Evolutionary conservation across 345 rosid species (phyloP).

Genomic region (Salix brachista): DNA sequence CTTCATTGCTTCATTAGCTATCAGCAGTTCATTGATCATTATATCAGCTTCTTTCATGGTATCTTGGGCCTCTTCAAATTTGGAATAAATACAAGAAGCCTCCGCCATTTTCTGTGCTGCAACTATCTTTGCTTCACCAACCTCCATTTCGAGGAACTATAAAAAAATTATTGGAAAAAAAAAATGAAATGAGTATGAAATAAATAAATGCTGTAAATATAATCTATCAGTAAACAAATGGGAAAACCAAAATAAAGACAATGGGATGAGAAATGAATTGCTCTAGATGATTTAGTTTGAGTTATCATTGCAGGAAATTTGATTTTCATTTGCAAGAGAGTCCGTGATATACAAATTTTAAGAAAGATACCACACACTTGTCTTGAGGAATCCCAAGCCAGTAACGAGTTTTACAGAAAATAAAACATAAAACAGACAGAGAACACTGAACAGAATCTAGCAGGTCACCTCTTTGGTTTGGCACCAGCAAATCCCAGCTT

Average conservation of each 20-base stretch:
- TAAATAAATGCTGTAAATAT: background rate
- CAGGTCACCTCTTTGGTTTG: constrained; percentile 50
- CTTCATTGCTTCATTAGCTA: constrained; percentile 75
- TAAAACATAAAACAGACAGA: background rate
- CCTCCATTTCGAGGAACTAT: constrained; percentile 72
- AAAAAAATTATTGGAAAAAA: constrained; percentile 12
- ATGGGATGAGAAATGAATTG: background rate
- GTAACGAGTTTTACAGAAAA: background rate
- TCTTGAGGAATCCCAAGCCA: background rate
- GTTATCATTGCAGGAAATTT: background rate
- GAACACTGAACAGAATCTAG: background rate
- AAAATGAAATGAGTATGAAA: background rate
- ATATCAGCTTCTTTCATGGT: constrained; percentile 82
- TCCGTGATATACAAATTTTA: background rate
- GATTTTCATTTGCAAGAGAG: background rate
- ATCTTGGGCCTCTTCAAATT: constrained; percentile 88
- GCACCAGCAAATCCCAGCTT: constrained; percentile 39
- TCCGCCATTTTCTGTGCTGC: constrained; percentile 64
- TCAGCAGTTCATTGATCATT: constrained; percentile 67
- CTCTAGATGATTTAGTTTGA: background rate
- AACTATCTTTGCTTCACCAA: constrained; percentile 58
- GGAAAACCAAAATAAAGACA: background rate
- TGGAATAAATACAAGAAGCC: constrained; percentile 60
- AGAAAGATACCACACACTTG: background rate
- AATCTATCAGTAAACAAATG: background rate